A percentile compares a stretch with the other conserved stretches of the same genome.
Conservation (phyloP, 371 early-diverging fungal genomes). For the Rhizomucor miehei region DNA sequence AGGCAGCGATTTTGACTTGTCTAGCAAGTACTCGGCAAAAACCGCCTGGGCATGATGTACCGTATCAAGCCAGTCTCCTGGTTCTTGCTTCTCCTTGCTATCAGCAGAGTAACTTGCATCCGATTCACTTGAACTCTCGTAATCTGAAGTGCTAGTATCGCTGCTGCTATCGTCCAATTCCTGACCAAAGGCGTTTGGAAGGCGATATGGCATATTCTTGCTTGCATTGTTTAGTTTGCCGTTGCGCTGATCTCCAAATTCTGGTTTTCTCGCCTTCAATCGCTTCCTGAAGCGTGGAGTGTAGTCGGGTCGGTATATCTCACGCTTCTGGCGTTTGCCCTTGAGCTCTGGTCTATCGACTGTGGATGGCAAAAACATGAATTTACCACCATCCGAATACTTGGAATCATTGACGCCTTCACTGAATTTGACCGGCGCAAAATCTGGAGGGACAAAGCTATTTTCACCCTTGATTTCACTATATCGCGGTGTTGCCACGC, state of each 20-base stretch:
- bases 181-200: background rate
- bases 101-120: no score
- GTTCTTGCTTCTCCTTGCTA: background rate
- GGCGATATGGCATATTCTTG: background rate
- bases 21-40: background rate
- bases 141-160: background rate
- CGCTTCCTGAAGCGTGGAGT: slow-evolving; percentile 19
- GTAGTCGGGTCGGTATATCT: slow-evolving; percentile 42
- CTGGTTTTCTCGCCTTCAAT: slow-evolving; percentile 1
- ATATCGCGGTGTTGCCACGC: background rate
- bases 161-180: background rate
- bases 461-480: slow-evolving; percentile 4
- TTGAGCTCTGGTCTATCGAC: background rate
- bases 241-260: background rate
- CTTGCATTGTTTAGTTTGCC: background rate
- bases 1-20: no score
- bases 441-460: slow-evolving; percentile 33
- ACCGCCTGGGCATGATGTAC: background rate
- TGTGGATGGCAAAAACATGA: slow-evolving; percentile 24
- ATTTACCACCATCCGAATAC: slow-evolving; percentile 47
- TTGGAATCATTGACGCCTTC: slow-evolving; percentile 42
- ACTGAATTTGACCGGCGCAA: slow-evolving; percentile 41
- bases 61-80: background rate
- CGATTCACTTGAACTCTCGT: no score
- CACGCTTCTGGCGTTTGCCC: slow-evolving; percentile 11